Conservation (phyloP, 2,329 filamentous ascomycete species). For the Ophiosphaerella korrae region DNA sequence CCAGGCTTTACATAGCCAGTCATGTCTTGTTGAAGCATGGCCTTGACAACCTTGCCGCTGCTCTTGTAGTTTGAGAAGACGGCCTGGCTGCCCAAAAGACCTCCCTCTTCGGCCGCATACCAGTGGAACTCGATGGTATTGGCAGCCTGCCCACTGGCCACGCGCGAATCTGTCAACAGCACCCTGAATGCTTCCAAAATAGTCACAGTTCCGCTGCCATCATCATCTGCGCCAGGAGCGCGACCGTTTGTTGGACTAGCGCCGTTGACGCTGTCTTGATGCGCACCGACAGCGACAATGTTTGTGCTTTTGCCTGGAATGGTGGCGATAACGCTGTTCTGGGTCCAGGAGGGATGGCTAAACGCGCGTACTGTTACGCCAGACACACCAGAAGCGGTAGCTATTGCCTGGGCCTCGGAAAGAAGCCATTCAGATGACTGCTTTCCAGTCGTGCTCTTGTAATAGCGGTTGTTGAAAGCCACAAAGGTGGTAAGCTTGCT, state of each 20-base stretch:
- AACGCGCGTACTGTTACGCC: slow-evolving; percentile 75
- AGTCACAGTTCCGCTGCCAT: slow-evolving; percentile 85
- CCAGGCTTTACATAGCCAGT: slow-evolving; percentile 78
- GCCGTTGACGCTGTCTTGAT: slow-evolving; percentile 93
- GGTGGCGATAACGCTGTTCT: slow-evolving; percentile 85
- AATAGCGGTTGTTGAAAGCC: slow-evolving; percentile 31
- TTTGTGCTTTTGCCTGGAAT: slow-evolving; percentile 82
- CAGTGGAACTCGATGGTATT: slow-evolving; percentile 97
- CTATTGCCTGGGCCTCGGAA: slow-evolving; percentile 70
- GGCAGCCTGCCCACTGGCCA: slow-evolving; percentile 70
- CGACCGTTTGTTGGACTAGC: slow-evolving; percentile 79
- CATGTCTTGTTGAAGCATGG: slow-evolving; percentile 99
- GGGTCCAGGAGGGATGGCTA: slow-evolving; percentile 74
- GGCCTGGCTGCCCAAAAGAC: slow-evolving; percentile 82
- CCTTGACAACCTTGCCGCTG: slow-evolving; percentile 76
- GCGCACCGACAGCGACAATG: slow-evolving; percentile 84
- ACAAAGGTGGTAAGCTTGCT: slow-evolving; percentile 25
- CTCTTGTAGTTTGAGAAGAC: slow-evolving; percentile 82
- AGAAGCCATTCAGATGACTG: slow-evolving; percentile 88
- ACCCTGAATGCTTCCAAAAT: slow-evolving; percentile 88
- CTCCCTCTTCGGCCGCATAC: slow-evolving; percentile 89
- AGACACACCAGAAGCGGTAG: slow-evolving; percentile 71
- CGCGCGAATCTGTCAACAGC: slow-evolving; percentile 70
- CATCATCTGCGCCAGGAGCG: slow-evolving; percentile 90
- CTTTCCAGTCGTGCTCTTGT: slow-evolving; percentile 57